phyloP scores from a whole-genome alignment of 208 protist genomes.

The Acanthamoeba rhysodes region DNA sequence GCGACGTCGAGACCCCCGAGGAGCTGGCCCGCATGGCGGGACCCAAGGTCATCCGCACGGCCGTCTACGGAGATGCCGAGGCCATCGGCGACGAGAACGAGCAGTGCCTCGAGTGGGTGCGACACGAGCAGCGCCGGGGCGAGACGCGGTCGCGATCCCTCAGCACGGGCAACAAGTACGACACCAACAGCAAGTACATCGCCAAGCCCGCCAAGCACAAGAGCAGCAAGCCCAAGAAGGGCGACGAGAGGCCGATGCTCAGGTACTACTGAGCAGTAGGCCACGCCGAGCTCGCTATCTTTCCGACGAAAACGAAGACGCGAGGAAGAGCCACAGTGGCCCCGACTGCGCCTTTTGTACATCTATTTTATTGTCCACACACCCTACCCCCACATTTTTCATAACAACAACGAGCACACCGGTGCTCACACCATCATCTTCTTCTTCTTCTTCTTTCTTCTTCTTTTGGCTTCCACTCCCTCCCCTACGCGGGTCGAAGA shows the following conservation, averaged over 20 bases:
- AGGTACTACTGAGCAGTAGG: constrained; percentile 20
- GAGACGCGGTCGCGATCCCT: background rate
- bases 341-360: too few relatives aligned
- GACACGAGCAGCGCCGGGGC: background rate
- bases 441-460: too few relatives aligned
- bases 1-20: background rate
- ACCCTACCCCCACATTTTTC: too few relatives aligned
- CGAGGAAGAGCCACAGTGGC: too few relatives aligned
- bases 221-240: background rate
- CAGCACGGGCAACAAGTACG: constrained; percentile 36
- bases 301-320: too few relatives aligned
- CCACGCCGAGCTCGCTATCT: too few relatives aligned
- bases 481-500: too few relatives aligned
- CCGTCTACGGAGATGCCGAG: background rate
- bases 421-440: too few relatives aligned
- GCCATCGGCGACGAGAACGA: constrained; percentile 14
- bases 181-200: background rate
- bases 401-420: too few relatives aligned
- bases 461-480: too few relatives aligned
- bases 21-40: background rate
- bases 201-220: background rate
- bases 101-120: constrained; percentile 15
- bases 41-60: background rate
- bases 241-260: constrained; percentile 31
- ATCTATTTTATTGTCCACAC: too few relatives aligned